These are phyloP conservation scores for Pseudognaphalium luteoalbum DNA, from an alignment of 129 eudicot genomes.

Conservation along the genomic window DNA sequence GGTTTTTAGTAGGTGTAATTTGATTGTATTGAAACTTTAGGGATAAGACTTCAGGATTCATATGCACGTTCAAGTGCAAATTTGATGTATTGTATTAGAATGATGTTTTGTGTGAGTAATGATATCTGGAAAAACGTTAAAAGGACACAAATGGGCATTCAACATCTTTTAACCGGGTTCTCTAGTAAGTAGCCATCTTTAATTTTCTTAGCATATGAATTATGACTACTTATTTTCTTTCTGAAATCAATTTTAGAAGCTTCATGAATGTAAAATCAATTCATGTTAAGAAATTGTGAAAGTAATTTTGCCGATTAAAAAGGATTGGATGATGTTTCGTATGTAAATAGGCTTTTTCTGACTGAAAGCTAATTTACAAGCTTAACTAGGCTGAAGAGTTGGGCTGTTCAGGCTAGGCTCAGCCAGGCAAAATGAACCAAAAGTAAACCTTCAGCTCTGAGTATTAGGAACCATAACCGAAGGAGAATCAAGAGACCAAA, in stretches of 20 bases:
- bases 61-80: constrained; percentile 23
- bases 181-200: neutral
- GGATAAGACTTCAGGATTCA: constrained; percentile 12
- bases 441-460: neutral
- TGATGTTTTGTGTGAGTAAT: constrained; percentile 13
- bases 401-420: neutral
- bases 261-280: neutral
- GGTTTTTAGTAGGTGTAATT: constrained; percentile 1
- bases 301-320: neutral
- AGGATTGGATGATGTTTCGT: neutral
- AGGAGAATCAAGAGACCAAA: neutral
- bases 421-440: neutral
- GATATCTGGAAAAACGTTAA: neutral
- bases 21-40: constrained; percentile 6
- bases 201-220: no score
- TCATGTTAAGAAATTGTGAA: neutral
- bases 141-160: neutral
- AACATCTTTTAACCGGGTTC: neutral
- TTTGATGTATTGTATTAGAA: constrained; percentile 11
- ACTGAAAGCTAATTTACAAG: neutral
- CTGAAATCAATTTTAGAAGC: neutral
- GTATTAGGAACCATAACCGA: neutral
- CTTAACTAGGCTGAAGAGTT: neutral
- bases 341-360: neutral
- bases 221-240: no score